These are phyloP conservation scores for Erysimum cheiri DNA, from an alignment of 441 rosid species.

Conservation along the genomic window DNA sequence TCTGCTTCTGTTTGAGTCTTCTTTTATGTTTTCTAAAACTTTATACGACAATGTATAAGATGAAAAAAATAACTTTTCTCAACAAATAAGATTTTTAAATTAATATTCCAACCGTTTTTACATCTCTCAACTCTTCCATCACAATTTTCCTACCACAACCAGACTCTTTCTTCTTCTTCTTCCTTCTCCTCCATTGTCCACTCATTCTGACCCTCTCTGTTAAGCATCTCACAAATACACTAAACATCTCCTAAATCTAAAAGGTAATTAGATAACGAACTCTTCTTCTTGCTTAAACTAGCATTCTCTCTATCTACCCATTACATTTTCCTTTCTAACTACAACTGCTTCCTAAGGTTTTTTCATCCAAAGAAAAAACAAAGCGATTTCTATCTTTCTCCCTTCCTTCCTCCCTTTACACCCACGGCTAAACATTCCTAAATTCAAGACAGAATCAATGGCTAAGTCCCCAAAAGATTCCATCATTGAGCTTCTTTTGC, in stretches of 20 bases:
- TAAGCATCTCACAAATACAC: slow-evolving; percentile 27
- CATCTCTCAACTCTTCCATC: slow-evolving; percentile 21
- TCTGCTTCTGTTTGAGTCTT: slow-evolving; percentile 52
- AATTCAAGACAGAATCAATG: background rate
- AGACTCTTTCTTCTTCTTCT: background rate
- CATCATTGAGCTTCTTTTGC: slow-evolving; percentile 30
- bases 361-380: slow-evolving; percentile 4
- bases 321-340: slow-evolving; percentile 16
- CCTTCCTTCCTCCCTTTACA: slow-evolving; percentile 27
- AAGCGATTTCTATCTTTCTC: background rate
- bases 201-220: slow-evolving; percentile 9
- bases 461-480: background rate
- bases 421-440: slow-evolving; percentile 6
- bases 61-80: background rate
- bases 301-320: slow-evolving; percentile 15
- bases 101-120: slow-evolving; percentile 28
- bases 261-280: slow-evolving; percentile 10
- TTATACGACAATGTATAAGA: background rate
- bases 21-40: background rate
- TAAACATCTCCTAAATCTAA: slow-evolving; percentile 32
- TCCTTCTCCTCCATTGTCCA: background rate
- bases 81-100: slow-evolving; percentile 14
- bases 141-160: slow-evolving; percentile 18
- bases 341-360: slow-evolving; percentile 34
- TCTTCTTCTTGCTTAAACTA: background rate